phyloP scores from a whole-genome alignment of 495 filamentous ascomycete species.

The Penicillium lividum region DNA sequence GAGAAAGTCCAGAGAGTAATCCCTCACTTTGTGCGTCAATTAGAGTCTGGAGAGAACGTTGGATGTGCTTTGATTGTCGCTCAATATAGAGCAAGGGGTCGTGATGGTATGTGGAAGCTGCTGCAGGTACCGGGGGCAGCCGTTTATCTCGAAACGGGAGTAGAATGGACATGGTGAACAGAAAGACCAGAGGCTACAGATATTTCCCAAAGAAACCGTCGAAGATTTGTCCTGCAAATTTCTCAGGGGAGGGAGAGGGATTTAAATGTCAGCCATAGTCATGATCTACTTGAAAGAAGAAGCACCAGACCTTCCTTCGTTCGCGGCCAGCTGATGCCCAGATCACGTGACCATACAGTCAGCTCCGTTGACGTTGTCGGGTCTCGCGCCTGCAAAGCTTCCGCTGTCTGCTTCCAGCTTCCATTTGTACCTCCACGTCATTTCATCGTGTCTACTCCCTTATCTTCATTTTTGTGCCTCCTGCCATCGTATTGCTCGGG shows the following conservation, averaged over 20 bases:
- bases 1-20: conserved; percentile 56
- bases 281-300: neutral
- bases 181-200: neutral
- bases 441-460: conserved; percentile 26
- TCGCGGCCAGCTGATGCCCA: conserved; percentile 4
- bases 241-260: neutral
- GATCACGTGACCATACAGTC: conserved; percentile 31
- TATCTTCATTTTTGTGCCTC: conserved; percentile 21
- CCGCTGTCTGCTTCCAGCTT: conserved; percentile 37
- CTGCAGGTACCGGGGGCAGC: conserved; percentile 30
- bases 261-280: conserved; percentile 1
- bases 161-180: conserved; percentile 35
- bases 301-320: neutral
- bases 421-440: conserved; percentile 27
- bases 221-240: neutral
- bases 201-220: neutral
- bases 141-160: conserved; percentile 29
- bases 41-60: conserved; percentile 73
- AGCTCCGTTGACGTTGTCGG: conserved; percentile 45
- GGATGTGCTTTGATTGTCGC: conserved; percentile 55
- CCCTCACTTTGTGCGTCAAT: conserved; percentile 85
- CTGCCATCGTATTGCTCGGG: conserved; percentile 18
- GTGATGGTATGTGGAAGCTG: conserved; percentile 33
- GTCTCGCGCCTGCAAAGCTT: conserved; percentile 40
- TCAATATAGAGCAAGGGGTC: conserved; percentile 47